These are phyloP conservation scores for Hypomyces perniciosus DNA, from an alignment of 2,329 filamentous ascomycete genomes.

Conservation along the genomic window DNA sequence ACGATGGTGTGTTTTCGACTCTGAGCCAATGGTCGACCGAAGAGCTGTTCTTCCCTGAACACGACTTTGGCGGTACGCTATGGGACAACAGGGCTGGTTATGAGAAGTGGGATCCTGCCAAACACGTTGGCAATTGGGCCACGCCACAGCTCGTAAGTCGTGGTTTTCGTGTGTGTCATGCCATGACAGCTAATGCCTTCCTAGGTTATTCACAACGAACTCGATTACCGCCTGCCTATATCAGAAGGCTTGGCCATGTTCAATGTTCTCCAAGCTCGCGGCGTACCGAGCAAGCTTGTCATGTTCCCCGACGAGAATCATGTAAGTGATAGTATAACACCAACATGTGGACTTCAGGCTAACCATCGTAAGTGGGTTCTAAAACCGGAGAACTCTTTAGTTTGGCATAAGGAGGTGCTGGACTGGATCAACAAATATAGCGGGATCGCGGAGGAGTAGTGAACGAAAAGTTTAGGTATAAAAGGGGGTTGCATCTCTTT, in stretches of 20 bases:
- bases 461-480: background rate
- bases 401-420: constrained; percentile 85
- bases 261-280: constrained; percentile 72
- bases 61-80: constrained; percentile 58
- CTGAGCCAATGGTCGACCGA: constrained; percentile 59
- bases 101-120: constrained; percentile 63
- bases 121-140: constrained; percentile 62
- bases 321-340: constrained; percentile 22
- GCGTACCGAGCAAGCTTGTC: constrained; percentile 70
- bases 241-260: constrained; percentile 80
- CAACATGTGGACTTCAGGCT: background rate
- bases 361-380: constrained; percentile 60
- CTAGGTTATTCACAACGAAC: constrained; percentile 71
- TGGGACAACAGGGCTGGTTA: constrained; percentile 60
- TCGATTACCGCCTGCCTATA: constrained; percentile 84
- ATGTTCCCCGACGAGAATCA: constrained; percentile 73
- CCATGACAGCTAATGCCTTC: constrained; percentile 10
- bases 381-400: constrained; percentile 82
- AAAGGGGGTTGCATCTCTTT: background rate
- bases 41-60: constrained; percentile 65
- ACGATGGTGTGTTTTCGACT: constrained; percentile 79
- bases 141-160: constrained; percentile 71
- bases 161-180: background rate
- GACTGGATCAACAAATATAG: constrained; percentile 66
- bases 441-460: constrained; percentile 31